Evolutionary conservation across 306 rosid species (phyloP), one percentile per base, ranked within the genome.

Genomic region (Canavalia gladiata): DNA sequence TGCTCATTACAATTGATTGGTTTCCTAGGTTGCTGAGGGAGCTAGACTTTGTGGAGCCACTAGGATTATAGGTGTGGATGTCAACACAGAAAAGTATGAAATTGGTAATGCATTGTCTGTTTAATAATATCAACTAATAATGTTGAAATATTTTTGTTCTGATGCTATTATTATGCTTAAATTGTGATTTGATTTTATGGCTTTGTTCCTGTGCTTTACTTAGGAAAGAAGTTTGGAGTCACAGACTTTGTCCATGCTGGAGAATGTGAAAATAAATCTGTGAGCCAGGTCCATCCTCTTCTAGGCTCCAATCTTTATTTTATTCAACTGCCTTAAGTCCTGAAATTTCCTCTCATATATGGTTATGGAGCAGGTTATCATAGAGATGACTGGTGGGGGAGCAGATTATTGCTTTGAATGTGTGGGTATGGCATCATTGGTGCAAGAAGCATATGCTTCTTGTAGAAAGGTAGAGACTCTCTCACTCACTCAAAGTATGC

Each of bases 401-500:
- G 94, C 95, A 33, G 97, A 93, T 87, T 90, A 84, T 83, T 95
- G 99, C 84, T 93, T 90, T 41, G 97, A 95, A 86, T 93, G 94
- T 71, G 97, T 91, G 72, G 97, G 99, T 60, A 68, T 68, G 78
- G 84, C 94, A 65, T 87, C 93, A 34, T 84, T 93, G 87, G 91
- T 95, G 63, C 85, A 88, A 3, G 97, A 95, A 74, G 99, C 99
- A 31, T 93, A 84, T 78, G 92, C 91, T 79, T 84, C 94, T 71
- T 90, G 92, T 81, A 86, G 96, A 80, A 85, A 89, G 97, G 99
- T 93, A 43, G 75, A 18, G 55, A 54, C 64, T 74, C 68, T 42
- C 46, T 81, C 60, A 8, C 67, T 30, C 13, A 31, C 64, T 12
- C 30, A 7, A 51, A 73, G 2, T 31, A 10, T 54, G 1, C 33